These are phyloP conservation scores for Colletotrichum nymphaeae DNA, from an alignment of 2,329 filamentous ascomycete species.

Conservation along the genomic window DNA sequence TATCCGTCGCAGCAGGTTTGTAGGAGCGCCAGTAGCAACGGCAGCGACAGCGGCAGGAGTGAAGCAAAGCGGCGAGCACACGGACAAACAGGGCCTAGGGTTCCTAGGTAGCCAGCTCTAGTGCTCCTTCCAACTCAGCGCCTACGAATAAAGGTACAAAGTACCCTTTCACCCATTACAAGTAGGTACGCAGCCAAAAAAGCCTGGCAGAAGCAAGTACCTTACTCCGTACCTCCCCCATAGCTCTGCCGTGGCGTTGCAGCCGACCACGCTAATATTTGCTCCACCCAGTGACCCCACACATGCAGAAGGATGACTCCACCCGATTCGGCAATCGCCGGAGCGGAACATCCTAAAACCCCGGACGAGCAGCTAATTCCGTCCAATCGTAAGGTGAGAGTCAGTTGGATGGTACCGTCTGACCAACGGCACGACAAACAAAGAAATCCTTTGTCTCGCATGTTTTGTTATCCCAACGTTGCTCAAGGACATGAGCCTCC, in stretches of 20 bases:
- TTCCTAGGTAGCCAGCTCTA: background rate
- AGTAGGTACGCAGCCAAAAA: background rate
- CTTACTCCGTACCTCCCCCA: no score
- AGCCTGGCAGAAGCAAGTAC: background rate
- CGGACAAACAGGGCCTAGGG: background rate
- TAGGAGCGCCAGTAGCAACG: background rate
- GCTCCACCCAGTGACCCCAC: constrained; percentile 17
- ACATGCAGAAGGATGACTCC: background rate
- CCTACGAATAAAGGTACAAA: background rate
- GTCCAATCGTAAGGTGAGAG: background rate
- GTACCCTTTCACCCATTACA: background rate
- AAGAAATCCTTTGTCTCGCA: background rate
- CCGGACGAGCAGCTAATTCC: background rate
- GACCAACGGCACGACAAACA: background rate
- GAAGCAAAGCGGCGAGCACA: background rate
- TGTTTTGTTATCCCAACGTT: background rate
- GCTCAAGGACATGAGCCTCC: background rate
- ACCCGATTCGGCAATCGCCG: constrained; percentile 21
- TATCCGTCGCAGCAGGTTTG: background rate
- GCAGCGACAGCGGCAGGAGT: background rate
- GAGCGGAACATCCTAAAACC: background rate
- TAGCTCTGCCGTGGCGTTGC: constrained; percentile 24
- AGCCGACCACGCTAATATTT: constrained; percentile 9
- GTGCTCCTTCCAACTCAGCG: background rate
- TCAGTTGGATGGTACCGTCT: no score